These are phyloP conservation scores for Crucibulum parvulum DNA, from an alignment of 1,284 basidiomycete species.

Conservation along the genomic window DNA sequence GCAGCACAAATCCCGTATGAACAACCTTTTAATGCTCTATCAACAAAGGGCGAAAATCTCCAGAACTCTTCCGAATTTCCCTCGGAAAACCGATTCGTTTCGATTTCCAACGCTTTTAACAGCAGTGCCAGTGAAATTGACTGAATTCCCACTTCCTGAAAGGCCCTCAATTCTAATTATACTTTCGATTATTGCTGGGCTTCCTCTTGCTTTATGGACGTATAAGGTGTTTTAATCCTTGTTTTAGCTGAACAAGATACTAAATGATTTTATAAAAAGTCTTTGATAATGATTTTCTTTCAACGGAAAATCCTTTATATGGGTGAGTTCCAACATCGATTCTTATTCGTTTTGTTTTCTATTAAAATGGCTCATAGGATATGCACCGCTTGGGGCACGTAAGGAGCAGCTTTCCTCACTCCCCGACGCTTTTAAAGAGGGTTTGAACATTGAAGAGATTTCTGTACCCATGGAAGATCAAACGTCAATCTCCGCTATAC, in stretches of 20 bases:
- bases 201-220: conserved; percentile 49
- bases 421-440: conserved; percentile 16
- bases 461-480: conserved; percentile 5
- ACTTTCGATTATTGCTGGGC: conserved; percentile 39
- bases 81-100: no score
- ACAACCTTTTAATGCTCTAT: no score
- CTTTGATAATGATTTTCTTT: conserved; percentile 54
- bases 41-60: no score
- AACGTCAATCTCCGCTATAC: conserved; percentile 16
- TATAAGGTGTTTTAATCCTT: conserved; percentile 44
- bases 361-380: conserved; percentile 35
- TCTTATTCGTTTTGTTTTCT: background rate
- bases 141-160: conserved; percentile 7
- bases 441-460: conserved; percentile 22
- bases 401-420: conserved; percentile 39
- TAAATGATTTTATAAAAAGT: conserved; percentile 32
- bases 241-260: background rate
- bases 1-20: no score
- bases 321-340: conserved; percentile 31
- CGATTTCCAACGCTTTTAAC: no score
- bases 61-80: no score
- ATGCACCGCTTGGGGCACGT: conserved; percentile 50
- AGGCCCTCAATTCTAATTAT: conserved; percentile 35
- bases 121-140: no score
- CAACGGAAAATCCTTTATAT: conserved; percentile 61